Base-by-base conservation (phyloP, 805 yeast species). In the Candida khao-thaluensis region DNA sequence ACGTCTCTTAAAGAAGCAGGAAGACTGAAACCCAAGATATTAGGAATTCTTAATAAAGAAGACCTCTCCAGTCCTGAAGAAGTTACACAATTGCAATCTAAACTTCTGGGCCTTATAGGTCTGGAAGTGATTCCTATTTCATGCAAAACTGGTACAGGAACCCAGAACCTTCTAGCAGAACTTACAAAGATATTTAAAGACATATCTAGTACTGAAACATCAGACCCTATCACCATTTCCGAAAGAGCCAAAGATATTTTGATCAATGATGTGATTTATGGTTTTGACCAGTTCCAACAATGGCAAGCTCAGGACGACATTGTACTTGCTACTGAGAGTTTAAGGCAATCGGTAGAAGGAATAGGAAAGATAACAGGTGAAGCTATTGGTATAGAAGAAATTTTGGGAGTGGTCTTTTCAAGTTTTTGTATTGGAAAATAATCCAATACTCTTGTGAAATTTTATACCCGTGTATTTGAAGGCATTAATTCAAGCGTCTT, bases 341-440 rank as follows among this genome's bases (percentile, higher is more conserved):
- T 93, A 27, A 74, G 75, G 35, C 74, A 74, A 35, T 80, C 96
- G 1, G 79, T 83, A 14, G 88, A 83, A 10, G 96, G 96, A 0
- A 84, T 93, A 26, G 97, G 97, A 0, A 85, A 82, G 53, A 85
- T 93, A 17, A 90, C 97, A 0, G 99, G 98, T 1, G 85, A 85
- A 27, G 76, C 87, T 0, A 79, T 91, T 10, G 95, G 95, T 0
- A 73, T 90, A 0, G 97, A 93, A 50, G 98, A 93, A 54, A 80
- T 93, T 0, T 66, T 93, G 4, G 96, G 93, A 1, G 91, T 86
- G 1, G 93, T 93, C 0, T 93, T 93, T 55, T 81, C 95, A 2
- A 84, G 80, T 45, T 93, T 93, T 57, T 93, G 99, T 60, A 88
- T 93, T 16, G 99, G 99, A 0, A 91, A 91, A 59, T 91, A 64